Conservation (phyloP, 2,329 filamentous ascomycete species). For the Monosporascus sp. region DNA sequence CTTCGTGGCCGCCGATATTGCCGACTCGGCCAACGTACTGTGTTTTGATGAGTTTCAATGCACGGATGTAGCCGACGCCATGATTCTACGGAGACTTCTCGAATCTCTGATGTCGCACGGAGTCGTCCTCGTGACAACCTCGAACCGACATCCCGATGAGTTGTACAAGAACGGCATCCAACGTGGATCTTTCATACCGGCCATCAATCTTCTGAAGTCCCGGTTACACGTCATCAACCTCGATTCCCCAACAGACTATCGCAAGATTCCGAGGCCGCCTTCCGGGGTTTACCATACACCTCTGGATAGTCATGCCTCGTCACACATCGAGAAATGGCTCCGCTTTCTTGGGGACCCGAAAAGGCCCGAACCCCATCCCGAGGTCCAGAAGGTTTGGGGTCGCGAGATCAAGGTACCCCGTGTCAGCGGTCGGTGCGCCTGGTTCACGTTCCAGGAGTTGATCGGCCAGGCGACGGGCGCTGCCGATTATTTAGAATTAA, state of each 20-base stretch:
- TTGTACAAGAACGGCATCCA: constrained; percentile 98
- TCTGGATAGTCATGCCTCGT: constrained; percentile 68
- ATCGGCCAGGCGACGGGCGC: constrained; percentile 85
- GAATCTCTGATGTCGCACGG: constrained; percentile 93
- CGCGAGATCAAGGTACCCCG: constrained; percentile 81
- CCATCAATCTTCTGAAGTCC: constrained; percentile 84
- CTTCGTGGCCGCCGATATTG: constrained; percentile 92
- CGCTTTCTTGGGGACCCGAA: constrained; percentile 83
- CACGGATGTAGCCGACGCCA: constrained; percentile 96
- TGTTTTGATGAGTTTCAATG: constrained; percentile 99
- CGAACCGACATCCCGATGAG: constrained; percentile 92
- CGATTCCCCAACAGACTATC: constrained; percentile 92
- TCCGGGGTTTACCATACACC: constrained; percentile 92
- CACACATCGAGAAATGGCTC: constrained; percentile 94
- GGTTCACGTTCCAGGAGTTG: constrained; percentile 89
- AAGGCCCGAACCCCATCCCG: constrained; percentile 66
- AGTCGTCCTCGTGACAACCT: constrained; percentile 93
- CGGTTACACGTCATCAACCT: constrained; percentile 87
- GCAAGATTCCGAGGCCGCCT: constrained; percentile 88
- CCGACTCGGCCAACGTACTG: constrained; percentile 74
- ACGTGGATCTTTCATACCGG: constrained; percentile 89
- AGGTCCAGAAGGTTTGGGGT: constrained; percentile 85
- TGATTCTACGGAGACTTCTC: constrained; percentile 86
- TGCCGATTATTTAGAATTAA: constrained; percentile 91
- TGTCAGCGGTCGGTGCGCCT: constrained; percentile 81